Base-by-base conservation (phyloP, 2,329 filamentous ascomycete genomes). In the Harringtonia aguacate region DNA sequence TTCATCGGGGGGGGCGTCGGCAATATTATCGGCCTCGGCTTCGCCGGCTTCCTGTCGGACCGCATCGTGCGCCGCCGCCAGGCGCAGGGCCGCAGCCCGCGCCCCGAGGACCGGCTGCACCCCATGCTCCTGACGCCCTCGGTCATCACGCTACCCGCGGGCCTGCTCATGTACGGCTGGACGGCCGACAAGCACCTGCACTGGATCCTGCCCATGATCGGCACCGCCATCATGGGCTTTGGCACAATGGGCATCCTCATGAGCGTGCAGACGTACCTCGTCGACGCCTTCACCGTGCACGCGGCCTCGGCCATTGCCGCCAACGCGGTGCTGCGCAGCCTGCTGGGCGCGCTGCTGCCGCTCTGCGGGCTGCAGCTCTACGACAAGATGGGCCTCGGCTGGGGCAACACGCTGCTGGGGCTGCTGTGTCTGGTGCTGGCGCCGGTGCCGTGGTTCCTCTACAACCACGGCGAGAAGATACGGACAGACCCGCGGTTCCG, bases 221-320 rank as follows among this genome's bases (percentile, higher is more conserved):
- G 55, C 2, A 51, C 57, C 6, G 52, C 53, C 2, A 51, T 58
- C 4, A 57, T 57, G 29, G 53, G 57, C 1, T 48, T 56, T 6
- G 47, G 41, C 29, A 45, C 29, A 30, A 28, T 44, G 34, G 20
- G 37, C 18, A 58, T 67, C 3, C 67, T 67, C 45, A 74, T 78
- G 42, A 22, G 28, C n/a, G 31, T 36, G 15, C 22, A 35, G 22
- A 36, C 74, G 4, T 86, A 86, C 51, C 67, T 84, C 4, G 72
- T 84, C 28, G 79, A 85, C 45, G 68, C 72, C 2, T 70, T 66
- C 46, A 61, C 61, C 14, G 48, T 63, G 31, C 69, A 69, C 44
- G 65, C 68, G 8, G 68, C 69, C 17, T 65, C 60, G 1, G 68
- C 67, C 0, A 70, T 83, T 1, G 81, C 82, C 1, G 79, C 79